Percentiles rank a stretch among this genome's conserved stretches.
phyloP scores from a whole-genome alignment of 495 filamentous ascomycete species.

The Xylaria telfairii region DNA sequence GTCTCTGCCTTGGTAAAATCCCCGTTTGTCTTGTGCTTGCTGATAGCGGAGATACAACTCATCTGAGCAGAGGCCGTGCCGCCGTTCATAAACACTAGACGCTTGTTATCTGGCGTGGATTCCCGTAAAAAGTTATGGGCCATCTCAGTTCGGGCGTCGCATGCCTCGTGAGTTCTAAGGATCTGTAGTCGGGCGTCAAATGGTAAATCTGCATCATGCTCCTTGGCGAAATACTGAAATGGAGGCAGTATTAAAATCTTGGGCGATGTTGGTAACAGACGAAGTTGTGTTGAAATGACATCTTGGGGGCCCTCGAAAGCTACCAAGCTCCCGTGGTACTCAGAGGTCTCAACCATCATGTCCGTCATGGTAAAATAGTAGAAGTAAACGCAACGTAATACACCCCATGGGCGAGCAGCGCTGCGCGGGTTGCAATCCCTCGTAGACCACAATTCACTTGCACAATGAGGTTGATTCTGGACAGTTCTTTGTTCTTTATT shows the following conservation, averaged over 20 bases:
- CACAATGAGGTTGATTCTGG: neutral
- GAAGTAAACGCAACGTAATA: neutral
- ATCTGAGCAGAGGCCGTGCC: conserved; percentile 54
- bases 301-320: conserved; percentile 58
- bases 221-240: conserved; percentile 44
- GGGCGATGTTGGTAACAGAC: conserved; percentile 54
- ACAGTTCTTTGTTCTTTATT: neutral
- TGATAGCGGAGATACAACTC: conserved; percentile 52
- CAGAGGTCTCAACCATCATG: conserved; percentile 14
- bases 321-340: conserved; percentile 52
- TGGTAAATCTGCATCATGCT: conserved; percentile 25
- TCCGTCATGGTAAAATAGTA: conserved; percentile 16
- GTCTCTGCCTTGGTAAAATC: conserved; percentile 49
- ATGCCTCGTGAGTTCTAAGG: conserved; percentile 48
- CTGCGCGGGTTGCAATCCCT: neutral
- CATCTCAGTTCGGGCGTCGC: conserved; percentile 45
- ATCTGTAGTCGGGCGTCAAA: conserved; percentile 50
- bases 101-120: conserved; percentile 46
- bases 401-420: neutral
- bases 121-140: conserved; percentile 52
- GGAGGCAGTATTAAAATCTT: conserved; percentile 56
- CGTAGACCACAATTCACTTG: neutral
- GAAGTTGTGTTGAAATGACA: conserved; percentile 56
- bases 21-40: conserved; percentile 47
- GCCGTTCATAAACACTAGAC: conserved; percentile 58